These are phyloP conservation scores for Straminergon stramineum DNA, from an alignment of 225 moss, liverwort and hornwort genomes.

Conservation along the genomic window DNA sequence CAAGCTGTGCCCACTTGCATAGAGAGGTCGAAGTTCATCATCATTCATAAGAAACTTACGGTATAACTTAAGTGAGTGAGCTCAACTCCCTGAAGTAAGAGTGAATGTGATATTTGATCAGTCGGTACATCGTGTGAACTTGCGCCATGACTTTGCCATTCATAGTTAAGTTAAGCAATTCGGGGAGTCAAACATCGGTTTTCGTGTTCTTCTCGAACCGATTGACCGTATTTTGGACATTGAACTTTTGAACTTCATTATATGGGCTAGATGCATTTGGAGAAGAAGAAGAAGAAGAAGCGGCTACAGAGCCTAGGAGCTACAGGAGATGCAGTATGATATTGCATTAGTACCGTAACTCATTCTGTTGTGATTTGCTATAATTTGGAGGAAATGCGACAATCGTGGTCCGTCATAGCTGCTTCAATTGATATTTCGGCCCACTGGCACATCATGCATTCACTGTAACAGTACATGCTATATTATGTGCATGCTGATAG, in stretches of 20 bases:
- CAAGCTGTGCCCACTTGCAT: not conserved
- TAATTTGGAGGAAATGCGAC: not conserved
- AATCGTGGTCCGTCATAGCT: not conserved
- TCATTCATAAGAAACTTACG: not conserved
- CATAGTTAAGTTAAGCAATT: not conserved
- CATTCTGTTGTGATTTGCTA: not conserved
- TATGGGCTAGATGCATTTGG: not conserved
- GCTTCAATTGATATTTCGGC: not conserved
- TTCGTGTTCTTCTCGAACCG: no score
- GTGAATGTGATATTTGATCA: not conserved
- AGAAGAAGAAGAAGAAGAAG: not conserved
- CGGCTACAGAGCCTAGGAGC: not conserved
- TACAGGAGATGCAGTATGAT: not conserved
- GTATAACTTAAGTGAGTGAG: not conserved
- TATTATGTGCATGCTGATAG: not conserved
- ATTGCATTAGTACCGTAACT: not conserved
- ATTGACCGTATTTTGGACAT: no score
- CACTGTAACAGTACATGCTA: not conserved
- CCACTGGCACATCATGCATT: not conserved
- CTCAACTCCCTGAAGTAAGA: not conserved
- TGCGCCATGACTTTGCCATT: not conserved
- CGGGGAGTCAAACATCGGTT: not conserved
- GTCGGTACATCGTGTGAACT: not conserved
- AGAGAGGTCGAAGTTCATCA: not conserved
- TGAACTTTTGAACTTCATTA: not conserved